A percentile compares a stretch with the other conserved stretches of the same genome.
These are phyloP conservation scores for Ustilago shanxiensis DNA, from an alignment of 1,284 basidiomycete species.

Conservation along the genomic window DNA sequence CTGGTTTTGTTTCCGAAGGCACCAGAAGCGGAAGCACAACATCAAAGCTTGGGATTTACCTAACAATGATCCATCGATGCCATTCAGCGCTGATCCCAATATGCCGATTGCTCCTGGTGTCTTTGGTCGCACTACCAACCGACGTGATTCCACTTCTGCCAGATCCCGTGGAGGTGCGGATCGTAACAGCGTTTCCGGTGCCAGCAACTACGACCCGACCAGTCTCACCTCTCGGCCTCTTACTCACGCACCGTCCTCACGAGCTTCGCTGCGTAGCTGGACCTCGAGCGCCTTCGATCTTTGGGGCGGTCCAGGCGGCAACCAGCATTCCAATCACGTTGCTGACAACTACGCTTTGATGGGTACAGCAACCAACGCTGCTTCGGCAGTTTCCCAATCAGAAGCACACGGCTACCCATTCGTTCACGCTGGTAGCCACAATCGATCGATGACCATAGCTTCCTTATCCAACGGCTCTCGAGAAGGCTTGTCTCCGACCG, in stretches of 20 bases:
- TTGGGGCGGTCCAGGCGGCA: slow-evolving; percentile 8
- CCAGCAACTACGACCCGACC: slow-evolving; percentile 36
- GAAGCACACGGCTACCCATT: slow-evolving; percentile 5
- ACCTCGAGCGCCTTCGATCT: slow-evolving; percentile 43
- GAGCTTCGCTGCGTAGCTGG: slow-evolving; percentile 47
- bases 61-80: slow-evolving; percentile 37
- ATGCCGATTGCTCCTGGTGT: slow-evolving; percentile 47
- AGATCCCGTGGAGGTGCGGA: slow-evolving; percentile 14
- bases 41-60: slow-evolving; percentile 50
- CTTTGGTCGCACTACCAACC: slow-evolving; percentile 33
- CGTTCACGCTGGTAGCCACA: neutral
- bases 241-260: slow-evolving; percentile 28
- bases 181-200: slow-evolving; percentile 29
- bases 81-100: slow-evolving; percentile 42
- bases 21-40: slow-evolving; percentile 34
- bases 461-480: slow-evolving; percentile 18
- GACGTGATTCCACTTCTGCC: slow-evolving; percentile 16
- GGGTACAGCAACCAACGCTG: slow-evolving; percentile 9
- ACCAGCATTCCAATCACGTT: slow-evolving; percentile 5
- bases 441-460: slow-evolving; percentile 5
- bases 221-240: slow-evolving; percentile 27
- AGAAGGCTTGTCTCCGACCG: slow-evolving; percentile 33
- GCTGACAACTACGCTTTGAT: slow-evolving; percentile 38
- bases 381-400: neutral
- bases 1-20: slow-evolving; percentile 50